Base-by-base conservation (phyloP, 352 stramenopile genomes). In the Globisporangium paroecandrum region DNA sequence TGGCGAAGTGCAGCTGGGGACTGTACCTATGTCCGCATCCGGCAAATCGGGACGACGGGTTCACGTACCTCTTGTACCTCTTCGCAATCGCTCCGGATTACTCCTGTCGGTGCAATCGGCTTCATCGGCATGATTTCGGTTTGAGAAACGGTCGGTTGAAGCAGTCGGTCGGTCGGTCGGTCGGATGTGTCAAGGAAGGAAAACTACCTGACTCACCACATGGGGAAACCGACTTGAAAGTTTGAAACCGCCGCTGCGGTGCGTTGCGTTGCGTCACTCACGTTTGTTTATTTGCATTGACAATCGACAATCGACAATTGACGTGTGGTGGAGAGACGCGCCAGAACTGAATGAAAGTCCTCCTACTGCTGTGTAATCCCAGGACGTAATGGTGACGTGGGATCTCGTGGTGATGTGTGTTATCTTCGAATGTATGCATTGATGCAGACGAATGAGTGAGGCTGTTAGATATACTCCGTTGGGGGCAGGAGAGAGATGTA, bases 141-240 rank as follows among this genome's bases (percentile, higher is more conserved):
- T 8, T 49, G 41, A 20, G 41, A 49, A 49, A 49, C 41, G 38
- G 15, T 22, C 41, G 41, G 38, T 47, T n/a, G 38, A 15, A 47
- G 5, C 43, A 18, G 4, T 32, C 12, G 10, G 9, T n/a, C 9
- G 51, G 24, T 41, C 25, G 8, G 25, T 41, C 8, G 27, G 27
- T 41, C 27, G 54, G 27, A n/a, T 18, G 25, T 9, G 6, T 24
- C 8, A 36, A 58, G 24, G 4, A 46, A 46, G 12, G n/a, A n/a
- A 36, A 24, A 57, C 51, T 58, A 24, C 18, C 22, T 56, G 22
- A 56, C 49, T 56, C n/a, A 56, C 53, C 53, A 38, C 53, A 41
- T 41, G 22, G 24, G 25, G 27, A 29, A 36, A 59, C 54, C 7
- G 54, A 59, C 54, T 59, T 59, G 54, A 59, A 59, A 59, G 38